Conservation (phyloP, 2,329 filamentous ascomycete species). For the Lecanoromycetidae sp. region DNA sequence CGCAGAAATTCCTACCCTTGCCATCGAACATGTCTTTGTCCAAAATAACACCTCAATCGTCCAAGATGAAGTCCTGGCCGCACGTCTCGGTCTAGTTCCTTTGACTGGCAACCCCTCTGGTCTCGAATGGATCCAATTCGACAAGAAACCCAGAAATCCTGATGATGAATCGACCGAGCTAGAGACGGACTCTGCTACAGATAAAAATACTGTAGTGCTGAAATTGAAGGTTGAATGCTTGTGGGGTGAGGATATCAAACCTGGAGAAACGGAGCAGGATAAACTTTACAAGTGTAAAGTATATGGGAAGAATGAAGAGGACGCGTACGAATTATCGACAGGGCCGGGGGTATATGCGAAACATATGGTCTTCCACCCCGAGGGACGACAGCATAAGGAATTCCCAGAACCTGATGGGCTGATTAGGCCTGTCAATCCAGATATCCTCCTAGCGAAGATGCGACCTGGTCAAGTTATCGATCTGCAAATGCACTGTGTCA, state of each 20-base stretch:
- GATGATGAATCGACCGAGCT: not conserved
- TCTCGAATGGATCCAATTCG: conserved; percentile 73
- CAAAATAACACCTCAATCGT: conserved; percentile 96
- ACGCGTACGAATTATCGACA: too few species aligned
- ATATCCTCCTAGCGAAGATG: conserved; percentile 89
- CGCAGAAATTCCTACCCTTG: conserved; percentile 84
- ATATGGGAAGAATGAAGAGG: too few species aligned
- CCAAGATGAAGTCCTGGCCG: conserved; percentile 90
- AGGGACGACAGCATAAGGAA: conserved; percentile 57
- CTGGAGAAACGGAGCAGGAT: conserved; percentile 59
- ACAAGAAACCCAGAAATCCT: conserved; percentile 51
- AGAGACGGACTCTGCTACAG: conserved; percentile 43
- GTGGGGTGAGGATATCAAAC: conserved; percentile 50
- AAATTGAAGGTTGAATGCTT: conserved; percentile 68
- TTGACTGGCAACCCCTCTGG: conserved; percentile 69
- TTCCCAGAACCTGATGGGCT: conserved; percentile 47
- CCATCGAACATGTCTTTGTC: conserved; percentile 87
- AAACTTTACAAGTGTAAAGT: conserved; percentile 77
- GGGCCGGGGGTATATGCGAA: conserved; percentile 70
- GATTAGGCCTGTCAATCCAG: conserved; percentile 71
- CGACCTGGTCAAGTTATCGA: conserved; percentile 80
- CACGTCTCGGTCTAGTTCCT: conserved; percentile 80
- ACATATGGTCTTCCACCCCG: conserved; percentile 62
- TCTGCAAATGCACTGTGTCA: conserved; percentile 83
- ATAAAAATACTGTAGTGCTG: conserved; percentile 80